phyloP scores from a whole-genome alignment of 2,329 filamentous ascomycete genomes.

The Hypomyces rosellus region DNA sequence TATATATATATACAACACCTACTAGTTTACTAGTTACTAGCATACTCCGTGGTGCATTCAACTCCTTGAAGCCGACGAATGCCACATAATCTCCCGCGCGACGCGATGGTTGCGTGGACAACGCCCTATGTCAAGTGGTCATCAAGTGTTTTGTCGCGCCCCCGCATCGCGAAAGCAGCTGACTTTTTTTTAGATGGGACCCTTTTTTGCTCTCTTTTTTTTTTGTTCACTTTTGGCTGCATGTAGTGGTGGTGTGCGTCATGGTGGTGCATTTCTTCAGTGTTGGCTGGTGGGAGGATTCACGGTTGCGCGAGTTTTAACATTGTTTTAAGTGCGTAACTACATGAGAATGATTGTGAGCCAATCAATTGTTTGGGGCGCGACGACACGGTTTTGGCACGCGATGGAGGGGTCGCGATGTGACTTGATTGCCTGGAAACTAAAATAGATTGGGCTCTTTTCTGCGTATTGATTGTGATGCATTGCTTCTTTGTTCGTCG shows the following conservation, averaged over 20 bases:
- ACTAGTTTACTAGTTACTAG: too few species aligned
- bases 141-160: not conserved
- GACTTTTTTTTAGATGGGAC: constrained; percentile 6
- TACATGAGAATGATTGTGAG: not conserved
- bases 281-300: not conserved
- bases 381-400: not conserved
- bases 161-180: constrained; percentile 20
- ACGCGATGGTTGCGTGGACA: constrained; percentile 7
- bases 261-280: constrained; percentile 1
- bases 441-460: too few species aligned
- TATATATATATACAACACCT: too few species aligned
- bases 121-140: not conserved
- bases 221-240: not conserved
- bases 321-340: too few species aligned
- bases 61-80: too few species aligned
- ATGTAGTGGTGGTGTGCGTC: constrained; percentile 15
- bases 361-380: not conserved
- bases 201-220: too few species aligned
- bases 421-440: not conserved
- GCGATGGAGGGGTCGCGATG: not conserved
- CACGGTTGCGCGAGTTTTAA: not conserved
- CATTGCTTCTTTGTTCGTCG: too few species aligned
- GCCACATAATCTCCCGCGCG: not conserved
- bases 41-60: too few species aligned
- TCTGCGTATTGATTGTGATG: too few species aligned